Conservation (phyloP, 192 early-diverging fungal species). For the Diversispora eburnea region DNA sequence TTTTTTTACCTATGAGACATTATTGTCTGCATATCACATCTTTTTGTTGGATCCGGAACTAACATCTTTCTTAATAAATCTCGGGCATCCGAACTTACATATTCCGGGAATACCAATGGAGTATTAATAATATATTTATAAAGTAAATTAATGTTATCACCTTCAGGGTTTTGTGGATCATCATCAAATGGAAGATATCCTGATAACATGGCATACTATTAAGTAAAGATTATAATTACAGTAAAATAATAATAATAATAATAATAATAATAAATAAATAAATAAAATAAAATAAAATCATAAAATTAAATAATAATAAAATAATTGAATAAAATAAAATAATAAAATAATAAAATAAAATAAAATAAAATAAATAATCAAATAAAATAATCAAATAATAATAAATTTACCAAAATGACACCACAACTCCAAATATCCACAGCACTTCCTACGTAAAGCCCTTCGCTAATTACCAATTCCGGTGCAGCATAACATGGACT, state of each 20-base stretch:
- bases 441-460: conserved; percentile 90
- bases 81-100: conserved; percentile 69
- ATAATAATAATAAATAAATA: not conserved
- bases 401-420: conserved; percentile 71
- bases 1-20: conserved; percentile 60
- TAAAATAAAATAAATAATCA: conserved; percentile 5
- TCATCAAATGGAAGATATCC: conserved; percentile 90
- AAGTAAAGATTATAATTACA: not conserved
- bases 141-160: conserved; percentile 82
- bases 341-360: conserved; percentile 7
- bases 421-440: conserved; percentile 99
- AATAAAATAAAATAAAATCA: not conserved
- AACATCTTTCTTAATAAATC: conserved; percentile 87
- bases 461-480: conserved; percentile 96
- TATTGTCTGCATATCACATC: conserved; percentile 71
- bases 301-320: not conserved
- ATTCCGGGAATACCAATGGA: conserved; percentile 81
- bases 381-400: conserved; percentile 29
- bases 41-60: conserved; percentile 78
- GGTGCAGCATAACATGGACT: conserved; percentile 99
- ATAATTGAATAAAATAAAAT: not conserved
- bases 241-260: not conserved
- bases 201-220: conserved; percentile 80
- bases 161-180: conserved; percentile 84
- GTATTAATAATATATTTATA: conserved; percentile 83